Evolutionary conservation across 768 basidiomycete species (phyloP).

Genomic region (Udeniomyces megalosporus): DNA sequence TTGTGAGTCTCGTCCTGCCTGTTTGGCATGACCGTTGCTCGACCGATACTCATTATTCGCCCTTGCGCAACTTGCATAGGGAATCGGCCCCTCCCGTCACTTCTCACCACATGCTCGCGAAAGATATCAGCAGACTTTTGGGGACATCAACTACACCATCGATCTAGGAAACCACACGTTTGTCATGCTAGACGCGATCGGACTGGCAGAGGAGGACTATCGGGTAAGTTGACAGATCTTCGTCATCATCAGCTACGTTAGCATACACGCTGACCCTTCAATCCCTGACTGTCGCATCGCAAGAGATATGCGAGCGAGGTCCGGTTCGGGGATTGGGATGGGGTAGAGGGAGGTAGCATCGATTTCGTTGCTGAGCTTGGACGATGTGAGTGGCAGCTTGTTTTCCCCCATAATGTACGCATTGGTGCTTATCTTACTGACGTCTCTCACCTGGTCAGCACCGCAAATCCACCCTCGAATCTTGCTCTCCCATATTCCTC

Average conservation of each 20-base stretch:
- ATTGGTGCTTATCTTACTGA: not conserved
- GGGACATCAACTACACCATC: conserved; percentile 41
- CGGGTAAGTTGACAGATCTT: conserved; percentile 28
- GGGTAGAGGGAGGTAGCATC: conserved; percentile 11
- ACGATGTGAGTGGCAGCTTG: not conserved
- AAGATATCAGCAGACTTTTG: conserved; percentile 63
- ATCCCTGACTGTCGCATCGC: conserved; percentile 26
- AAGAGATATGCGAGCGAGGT: conserved; percentile 17
- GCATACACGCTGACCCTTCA: conserved; percentile 19
- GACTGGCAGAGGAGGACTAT: conserved; percentile 57
- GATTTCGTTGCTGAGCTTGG: conserved; percentile 11
- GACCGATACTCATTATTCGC: not conserved
- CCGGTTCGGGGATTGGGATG: conserved; percentile 12
- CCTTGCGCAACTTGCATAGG: conserved; percentile 23
- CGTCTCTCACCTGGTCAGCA: conserved; percentile 16
- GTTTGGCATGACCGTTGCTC: not conserved
- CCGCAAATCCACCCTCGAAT: conserved; percentile 38
- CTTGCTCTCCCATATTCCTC: conserved; percentile 77
- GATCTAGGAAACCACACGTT: conserved; percentile 55
- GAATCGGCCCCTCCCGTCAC: conserved; percentile 36
- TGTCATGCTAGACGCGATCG: conserved; percentile 55
- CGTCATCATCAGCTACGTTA: not conserved
- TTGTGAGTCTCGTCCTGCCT: conserved; percentile 37
- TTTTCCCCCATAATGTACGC: no score
- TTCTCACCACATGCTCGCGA: conserved; percentile 37